Evolutionary conservation across 345 rosid genomes (phyloP), one percentile per base, ranked within the genome.

Genomic region (Boechera divaricarpa): DNA sequence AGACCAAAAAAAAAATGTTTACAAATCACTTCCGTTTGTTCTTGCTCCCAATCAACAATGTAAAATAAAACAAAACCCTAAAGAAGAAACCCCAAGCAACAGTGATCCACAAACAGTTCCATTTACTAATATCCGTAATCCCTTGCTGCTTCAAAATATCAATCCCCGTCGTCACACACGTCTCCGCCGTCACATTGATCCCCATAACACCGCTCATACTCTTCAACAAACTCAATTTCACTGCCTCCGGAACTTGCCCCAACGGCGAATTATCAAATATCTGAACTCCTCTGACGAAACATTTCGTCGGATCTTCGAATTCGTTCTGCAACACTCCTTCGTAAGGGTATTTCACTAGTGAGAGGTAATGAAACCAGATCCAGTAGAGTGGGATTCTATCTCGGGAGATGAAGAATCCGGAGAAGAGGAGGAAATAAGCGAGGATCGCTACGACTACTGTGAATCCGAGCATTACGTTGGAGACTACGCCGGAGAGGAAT

Each of bases 11-110:
- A 41, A 21, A 41, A 52, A 0, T 0, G 8, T n/a, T 7, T 0
- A 67, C 21, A 0, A 10, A 76, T 88, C 78, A 91, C 36, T 82
- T 88, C 61, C 99, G 85, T 85, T 88, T 92, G 85, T 95, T 95
- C 84, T 92, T 95, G 82, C 99, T 89, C 1, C 98, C 99, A 5
- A 88, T 18, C 86, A 90, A 74, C 67, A 95, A 71, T 1, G 89
- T 59, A 2, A 95, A 87, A 77, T 95, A 95, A 72, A 95, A 95
- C 70, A 95, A 76, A 76, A 86, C 31, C 83, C 98, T 89, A 69
- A 95, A 95, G 63, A 92, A 86, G 84, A 92, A 90, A 0, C 99
- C 99, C 98, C 98, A 92, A 10, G 96, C 99, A 15, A 89, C 80
- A 6, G 91, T 87, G 26, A 95, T 79, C 98, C 95, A 91, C 72